Percentiles rank a stretch among this genome's conserved stretches.
Evolutionary conservation across 805 yeast genomes (phyloP).

Genomic region (Kluyveromyces starmeri): DNA sequence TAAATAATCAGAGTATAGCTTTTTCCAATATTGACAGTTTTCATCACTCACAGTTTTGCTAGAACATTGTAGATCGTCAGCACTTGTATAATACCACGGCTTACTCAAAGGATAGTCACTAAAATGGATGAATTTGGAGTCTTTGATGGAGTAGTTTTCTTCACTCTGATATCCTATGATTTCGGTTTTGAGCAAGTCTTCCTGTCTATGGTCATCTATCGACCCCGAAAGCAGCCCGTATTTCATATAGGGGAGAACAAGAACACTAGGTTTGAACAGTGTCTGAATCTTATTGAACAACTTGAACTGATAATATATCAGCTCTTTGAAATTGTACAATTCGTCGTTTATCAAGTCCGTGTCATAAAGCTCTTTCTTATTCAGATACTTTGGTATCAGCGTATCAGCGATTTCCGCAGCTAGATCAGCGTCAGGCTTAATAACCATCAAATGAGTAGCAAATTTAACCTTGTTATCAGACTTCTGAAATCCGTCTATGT

Average conservation of each 20-base stretch:
- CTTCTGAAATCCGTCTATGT: constrained; percentile 19
- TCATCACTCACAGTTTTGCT: constrained; percentile 9
- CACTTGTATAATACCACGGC: constrained; percentile 42
- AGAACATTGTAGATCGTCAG: constrained; percentile 17
- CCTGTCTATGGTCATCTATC: constrained; percentile 16
- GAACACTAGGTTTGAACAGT: constrained; percentile 19
- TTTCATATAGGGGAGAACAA: constrained; percentile 26
- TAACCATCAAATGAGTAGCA: constrained; percentile 43
- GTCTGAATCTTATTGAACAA: constrained; percentile 21
- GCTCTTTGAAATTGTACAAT: constrained; percentile 12
- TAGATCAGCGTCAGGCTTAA: constrained; percentile 33
- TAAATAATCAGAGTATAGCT: constrained; percentile 14
- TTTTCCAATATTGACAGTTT: constrained; percentile 23
- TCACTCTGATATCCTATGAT: constrained; percentile 20
- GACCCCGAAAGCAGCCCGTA: constrained; percentile 27
- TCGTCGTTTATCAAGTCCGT: constrained; percentile 11
- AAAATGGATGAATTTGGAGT: constrained; percentile 46
- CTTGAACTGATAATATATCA: constrained; percentile 23
- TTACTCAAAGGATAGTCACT: constrained; percentile 60
- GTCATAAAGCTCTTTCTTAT: constrained; percentile 7
- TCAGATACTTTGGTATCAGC: constrained; percentile 10
- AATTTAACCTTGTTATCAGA: constrained; percentile 15
- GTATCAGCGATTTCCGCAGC: constrained; percentile 12
- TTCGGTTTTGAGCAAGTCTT: constrained; percentile 19
- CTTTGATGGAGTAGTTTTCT: constrained; percentile 37